phyloP scores from a whole-genome alignment of 176 grass and related monocot species.

The Oryza rufipogon region DNA sequence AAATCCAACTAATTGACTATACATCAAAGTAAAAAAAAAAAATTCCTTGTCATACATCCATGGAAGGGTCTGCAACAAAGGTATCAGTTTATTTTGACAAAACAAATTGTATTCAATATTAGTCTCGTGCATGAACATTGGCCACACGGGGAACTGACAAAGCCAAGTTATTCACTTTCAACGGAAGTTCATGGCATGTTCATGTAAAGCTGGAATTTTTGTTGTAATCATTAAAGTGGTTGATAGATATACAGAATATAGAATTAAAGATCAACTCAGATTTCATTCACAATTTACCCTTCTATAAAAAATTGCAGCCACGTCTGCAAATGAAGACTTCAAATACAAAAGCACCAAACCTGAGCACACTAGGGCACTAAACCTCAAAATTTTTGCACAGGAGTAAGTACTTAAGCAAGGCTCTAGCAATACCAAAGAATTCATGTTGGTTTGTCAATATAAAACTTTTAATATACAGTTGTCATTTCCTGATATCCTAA shows the following conservation, averaged over 20 bases:
- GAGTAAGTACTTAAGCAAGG: not conserved
- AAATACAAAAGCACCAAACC: not conserved
- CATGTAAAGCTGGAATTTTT: not conserved
- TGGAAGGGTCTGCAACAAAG: not conserved
- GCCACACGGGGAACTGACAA: not conserved
- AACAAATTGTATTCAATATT: not conserved
- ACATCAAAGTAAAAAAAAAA: not conserved
- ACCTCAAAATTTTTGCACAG: not conserved
- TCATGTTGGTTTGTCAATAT: not conserved
- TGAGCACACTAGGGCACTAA: not conserved
- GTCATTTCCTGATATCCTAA: not conserved
- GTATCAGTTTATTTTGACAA: not conserved
- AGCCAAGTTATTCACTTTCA: not conserved
- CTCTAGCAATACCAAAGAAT: not conserved
- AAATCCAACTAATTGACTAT: not conserved
- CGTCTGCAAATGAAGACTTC: not conserved
- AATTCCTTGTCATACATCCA: not conserved
- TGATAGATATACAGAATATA: not conserved
- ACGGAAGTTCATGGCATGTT: not conserved
- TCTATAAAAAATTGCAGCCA: not conserved
- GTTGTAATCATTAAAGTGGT: not conserved
- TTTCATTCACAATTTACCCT: not conserved
- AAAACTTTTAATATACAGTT: not conserved
- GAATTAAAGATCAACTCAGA: not conserved
- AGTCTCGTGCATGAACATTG: not conserved